Evolutionary conservation across 2,329 filamentous ascomycete genomes (phyloP), one percentile per base, ranked within the genome.

Genomic region (Aureobasidium sp.): DNA sequence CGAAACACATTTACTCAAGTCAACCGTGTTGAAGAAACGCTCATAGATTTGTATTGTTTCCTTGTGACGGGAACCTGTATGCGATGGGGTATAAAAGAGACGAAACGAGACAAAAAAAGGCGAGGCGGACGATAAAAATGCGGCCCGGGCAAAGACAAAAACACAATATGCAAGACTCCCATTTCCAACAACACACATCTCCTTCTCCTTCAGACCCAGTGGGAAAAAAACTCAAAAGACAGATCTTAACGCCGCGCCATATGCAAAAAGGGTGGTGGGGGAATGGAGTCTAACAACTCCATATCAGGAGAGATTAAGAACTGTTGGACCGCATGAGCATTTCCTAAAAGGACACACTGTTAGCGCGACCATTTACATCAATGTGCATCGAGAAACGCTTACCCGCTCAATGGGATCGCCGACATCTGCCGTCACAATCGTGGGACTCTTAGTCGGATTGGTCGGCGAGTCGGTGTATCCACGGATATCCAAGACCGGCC

Each of bases 381-480:
- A 27, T 37, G 7, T 42, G 27, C 29, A 45, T 48, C 22, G 39
- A 56, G 41, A 56, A 56, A 59, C 69, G 74, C 80, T 75, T 73
- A 83, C 81, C 74, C 80, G 77, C 70, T 82, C 78, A 67, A 84
- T 74, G 70, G 79, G 84, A 78, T 90, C 86, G 49, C 82, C 15
- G 9, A 83, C 77, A 67, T 84, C 82, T 63, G 81, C 81, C 63
- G 82, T 84, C 57, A 87, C 76, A 58, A 87, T 76, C 34, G 81
- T 79, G 29, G 88, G 87, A 72, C 85, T 90, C 59, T 86, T 85
- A 61, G 82, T 73, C 65, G 80, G 84, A 20, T 81, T 80, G 12
- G 82, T 80, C 53, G 87, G 87, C 48, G 83, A 82, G 62, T 85
- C 86, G n/a, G 89, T 91, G 68, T 87, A 84, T 17, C 89, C 83